Conservation (phyloP, 2,329 filamentous ascomycete genomes). For the Scortechinia acanthostroma region DNA sequence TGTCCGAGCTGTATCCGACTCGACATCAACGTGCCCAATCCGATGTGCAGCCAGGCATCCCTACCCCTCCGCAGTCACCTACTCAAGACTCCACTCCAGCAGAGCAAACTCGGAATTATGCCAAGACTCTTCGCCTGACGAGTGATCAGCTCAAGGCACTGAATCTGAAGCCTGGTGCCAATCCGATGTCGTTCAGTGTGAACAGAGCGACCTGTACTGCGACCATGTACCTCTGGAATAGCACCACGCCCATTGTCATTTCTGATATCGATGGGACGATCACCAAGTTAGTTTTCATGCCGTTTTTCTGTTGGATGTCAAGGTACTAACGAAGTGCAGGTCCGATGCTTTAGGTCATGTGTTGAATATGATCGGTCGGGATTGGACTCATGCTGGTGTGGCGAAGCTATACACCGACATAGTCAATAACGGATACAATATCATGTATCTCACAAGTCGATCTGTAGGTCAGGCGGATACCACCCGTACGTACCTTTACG, state of each 20-base stretch:
- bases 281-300: constrained; percentile 66
- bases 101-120: constrained; percentile 80
- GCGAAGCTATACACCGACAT: constrained; percentile 98
- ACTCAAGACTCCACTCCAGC: constrained; percentile 55
- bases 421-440: constrained; percentile 90
- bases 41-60: constrained; percentile 49
- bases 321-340: neutral
- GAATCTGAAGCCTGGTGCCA: constrained; percentile 75
- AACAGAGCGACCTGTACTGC: constrained; percentile 88
- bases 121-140: constrained; percentile 89
- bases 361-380: constrained; percentile 88
- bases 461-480: constrained; percentile 89
- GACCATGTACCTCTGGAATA: constrained; percentile 87
- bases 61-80: constrained; percentile 65
- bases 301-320: neutral
- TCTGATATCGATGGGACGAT: constrained; percentile 98
- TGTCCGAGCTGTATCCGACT: constrained; percentile 29
- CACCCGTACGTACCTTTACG: constrained; percentile 81
- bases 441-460: constrained; percentile 92
- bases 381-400: constrained; percentile 95
- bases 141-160: constrained; percentile 89
- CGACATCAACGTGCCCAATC: constrained; percentile 56
- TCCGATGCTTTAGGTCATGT: constrained; percentile 87
- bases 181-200: constrained; percentile 91
- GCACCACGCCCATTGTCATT: constrained; percentile 88